A percentile compares a stretch with the other conserved stretches of the same genome.
Evolutionary conservation across 805 yeast genomes (phyloP).

Genomic region (Pichia nakasei): DNA sequence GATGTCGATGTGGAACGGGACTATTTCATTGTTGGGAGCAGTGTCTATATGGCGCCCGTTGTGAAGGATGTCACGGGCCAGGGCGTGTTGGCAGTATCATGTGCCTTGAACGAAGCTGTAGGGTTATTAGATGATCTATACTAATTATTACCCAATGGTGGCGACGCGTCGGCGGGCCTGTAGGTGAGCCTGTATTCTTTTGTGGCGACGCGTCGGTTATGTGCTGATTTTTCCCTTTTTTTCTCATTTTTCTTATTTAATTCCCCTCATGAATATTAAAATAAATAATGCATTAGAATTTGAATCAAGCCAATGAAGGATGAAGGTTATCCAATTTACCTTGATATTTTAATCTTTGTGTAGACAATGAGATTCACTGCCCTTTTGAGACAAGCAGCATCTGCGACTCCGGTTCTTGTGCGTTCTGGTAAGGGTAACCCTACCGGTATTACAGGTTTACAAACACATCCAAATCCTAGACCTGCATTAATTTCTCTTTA

Average conservation of each 20-base stretch:
- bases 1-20: constrained; percentile 54
- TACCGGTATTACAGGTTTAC: constrained; percentile 73
- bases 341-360: too few relatives aligned
- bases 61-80: constrained; percentile 50
- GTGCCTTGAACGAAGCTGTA: neutral
- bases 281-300: too few relatives aligned
- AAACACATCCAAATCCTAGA: constrained; percentile 76
- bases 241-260: too few relatives aligned
- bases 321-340: too few relatives aligned
- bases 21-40: constrained; percentile 85
- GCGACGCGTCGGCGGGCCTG: neutral
- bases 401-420: constrained; percentile 31
- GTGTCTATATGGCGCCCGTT: constrained; percentile 83
- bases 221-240: too few relatives aligned
- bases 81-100: neutral
- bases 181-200: too few relatives aligned
- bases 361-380: constrained; percentile 28
- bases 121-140: neutral
- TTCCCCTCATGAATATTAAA: too few relatives aligned
- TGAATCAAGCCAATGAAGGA: too few relatives aligned
- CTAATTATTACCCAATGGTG: too few relatives aligned
- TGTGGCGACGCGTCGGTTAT: too few relatives aligned
- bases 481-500: constrained; percentile 68
- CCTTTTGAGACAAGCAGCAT: constrained; percentile 32
- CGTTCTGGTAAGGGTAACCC: constrained; percentile 58